Base-by-base conservation (phyloP, 2,329 filamentous ascomycete species). In the Sarocladium kiliense region DNA sequence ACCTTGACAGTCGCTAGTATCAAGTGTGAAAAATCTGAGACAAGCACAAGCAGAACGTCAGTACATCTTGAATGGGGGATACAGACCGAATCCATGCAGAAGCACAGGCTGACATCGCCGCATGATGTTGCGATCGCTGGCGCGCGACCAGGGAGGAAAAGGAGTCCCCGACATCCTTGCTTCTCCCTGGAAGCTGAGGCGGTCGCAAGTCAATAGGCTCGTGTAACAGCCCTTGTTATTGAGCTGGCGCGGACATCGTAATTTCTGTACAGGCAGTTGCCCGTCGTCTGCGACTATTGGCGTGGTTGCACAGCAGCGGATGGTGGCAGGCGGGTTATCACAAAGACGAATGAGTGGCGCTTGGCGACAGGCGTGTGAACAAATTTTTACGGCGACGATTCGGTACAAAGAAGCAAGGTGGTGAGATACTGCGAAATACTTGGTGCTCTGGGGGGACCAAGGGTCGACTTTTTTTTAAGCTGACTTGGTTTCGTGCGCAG, bases 331-430 rank as follows among this genome's bases (percentile, higher is more conserved):
- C 44, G 44, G 44, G 18, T 4, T 21, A n/a, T 47, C 44, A 47
- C 47, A 51, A 18, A 32, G n/a, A 45, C 37, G 37, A 25, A 16
- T n/a, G 26, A 27, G 18, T 51, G 47, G 26, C 16, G 47, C 10
- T 51, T 36, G 27, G 30, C 30, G n/a, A 18, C 30, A 36, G 47
- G 47, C 27, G 47, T 51, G 26, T n/a, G n/a, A n/a, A n/a, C n/a
- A n/a, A 27, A 36, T 11, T 19, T 51, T 51, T 51, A 51, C 47
- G 47, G 47, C 47, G 18, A 21, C 14, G n/a, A 36, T 51, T 27
- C 7, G 47, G 27, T 26, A 36, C 27, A 32, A n/a, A 49, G 26
- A 49, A 27, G 44, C 44, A 49, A 16, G 26, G 21, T 32, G 23
- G 44, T n/a, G 26, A 27, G 21, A 19, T 32, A 34, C 9, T 10